Conservation (phyloP, 2,329 filamentous ascomycete genomes). For the Xylaria digitata region DNA sequence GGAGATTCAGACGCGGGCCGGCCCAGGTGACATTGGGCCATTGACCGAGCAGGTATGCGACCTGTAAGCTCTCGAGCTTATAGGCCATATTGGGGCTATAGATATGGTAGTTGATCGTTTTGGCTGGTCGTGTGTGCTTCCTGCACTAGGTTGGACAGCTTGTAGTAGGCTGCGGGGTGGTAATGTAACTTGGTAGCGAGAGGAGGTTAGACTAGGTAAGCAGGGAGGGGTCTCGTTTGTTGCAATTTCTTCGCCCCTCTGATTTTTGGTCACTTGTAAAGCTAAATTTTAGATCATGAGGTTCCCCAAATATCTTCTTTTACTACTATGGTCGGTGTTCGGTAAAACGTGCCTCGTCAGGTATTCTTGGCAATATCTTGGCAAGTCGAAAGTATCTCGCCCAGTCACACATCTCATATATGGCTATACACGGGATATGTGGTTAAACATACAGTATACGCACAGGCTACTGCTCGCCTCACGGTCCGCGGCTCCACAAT, state of each 20-base stretch:
- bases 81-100: background rate
- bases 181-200: background rate
- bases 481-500: no score
- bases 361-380: no score
- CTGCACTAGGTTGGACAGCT: background rate
- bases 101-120: background rate
- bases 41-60: background rate
- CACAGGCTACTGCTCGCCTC: no score
- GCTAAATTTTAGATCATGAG: slow-evolving; percentile 3
- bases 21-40: background rate
- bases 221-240: background rate
- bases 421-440: no score
- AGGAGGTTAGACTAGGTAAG: no score
- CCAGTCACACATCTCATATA: no score
- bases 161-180: background rate
- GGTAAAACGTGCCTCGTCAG: no score
- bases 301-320: background rate
- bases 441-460: no score
- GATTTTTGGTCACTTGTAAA: background rate
- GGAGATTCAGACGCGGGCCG: slow-evolving; percentile 7
- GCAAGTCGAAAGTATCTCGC: no score
- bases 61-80: background rate
- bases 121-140: background rate
- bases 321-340: no score
- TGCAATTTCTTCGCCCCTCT: background rate